Evolutionary conservation across 1,284 basidiomycete species (phyloP), one percentile per base, ranked within the genome.

Genomic region (Cryptococcus maquisensis): DNA sequence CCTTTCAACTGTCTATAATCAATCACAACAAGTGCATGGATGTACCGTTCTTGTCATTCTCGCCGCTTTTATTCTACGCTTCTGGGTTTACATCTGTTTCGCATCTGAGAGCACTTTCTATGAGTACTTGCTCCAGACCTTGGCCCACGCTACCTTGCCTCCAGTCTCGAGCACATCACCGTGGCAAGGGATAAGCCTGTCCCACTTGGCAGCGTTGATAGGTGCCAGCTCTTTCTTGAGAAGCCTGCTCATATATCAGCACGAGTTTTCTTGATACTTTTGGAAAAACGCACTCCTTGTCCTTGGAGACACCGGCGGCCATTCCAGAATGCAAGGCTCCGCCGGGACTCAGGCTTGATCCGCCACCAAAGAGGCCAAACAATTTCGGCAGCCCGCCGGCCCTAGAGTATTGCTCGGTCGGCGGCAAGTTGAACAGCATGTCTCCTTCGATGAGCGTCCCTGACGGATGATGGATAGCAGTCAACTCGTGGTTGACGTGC

Each of bases 171-270:
- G 87, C 18, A 92, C 86, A 62, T 91, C 88, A 16, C 72, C 94
- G 73, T 97, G 94, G 67, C 92, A 95, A 45, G 90, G 90, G 55
- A 97, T 91, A 67, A 98, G 87, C 43, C 88, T 80, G 28, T 88
- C 83, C 71, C 92, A 94, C 64, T 94, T 86, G n/a, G 67, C 69
- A 3, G 62, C 59, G 20, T 59, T 51, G 60, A 75, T 70, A 7
- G 73, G 68, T 36, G 55, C 48, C 9, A 75, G 45, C 51, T 75
- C 65, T 41, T 57, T 60, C 50, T 65, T 62, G 3, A 68, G 47
- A 24, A 66, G 48, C 2, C 71, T 73, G 47, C 26, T 0, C 35
- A 4, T 24, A 7, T 4, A 36, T 46, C 18, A 32, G 51, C 13
- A 18, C 38, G 23, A 24, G 8, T 10, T 21, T n/a, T 12, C 16